These are phyloP conservation scores for Cardiospermum halicacabum DNA, from an alignment of 345 rosid species.

Conservation along the genomic window DNA sequence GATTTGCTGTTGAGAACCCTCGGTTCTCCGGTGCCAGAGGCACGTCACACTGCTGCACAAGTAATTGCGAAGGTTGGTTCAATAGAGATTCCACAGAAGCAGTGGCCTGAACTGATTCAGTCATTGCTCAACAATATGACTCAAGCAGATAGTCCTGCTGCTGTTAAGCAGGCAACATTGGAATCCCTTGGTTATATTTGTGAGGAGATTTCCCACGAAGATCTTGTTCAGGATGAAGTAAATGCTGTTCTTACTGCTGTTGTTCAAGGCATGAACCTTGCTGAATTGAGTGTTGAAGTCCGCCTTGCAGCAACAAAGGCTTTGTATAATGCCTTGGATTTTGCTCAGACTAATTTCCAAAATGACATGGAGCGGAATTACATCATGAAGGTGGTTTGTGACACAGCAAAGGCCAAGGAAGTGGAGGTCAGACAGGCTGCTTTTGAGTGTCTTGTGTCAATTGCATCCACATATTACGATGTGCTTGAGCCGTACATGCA, in stretches of 20 bases:
- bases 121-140: slow-evolving; percentile 73
- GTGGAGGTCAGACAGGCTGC: slow-evolving; percentile 82
- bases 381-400: slow-evolving; percentile 93
- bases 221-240: slow-evolving; percentile 86
- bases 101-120: slow-evolving; percentile 83
- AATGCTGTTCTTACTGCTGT: slow-evolving; percentile 91
- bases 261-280: slow-evolving; percentile 91
- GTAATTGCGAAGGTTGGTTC: slow-evolving; percentile 91
- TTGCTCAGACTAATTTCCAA: slow-evolving; percentile 90
- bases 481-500: slow-evolving; percentile 86
- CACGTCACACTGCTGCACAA: slow-evolving; percentile 84
- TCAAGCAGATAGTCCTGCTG: slow-evolving; percentile 48
- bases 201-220: slow-evolving; percentile 84
- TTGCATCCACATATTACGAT: slow-evolving; percentile 80
- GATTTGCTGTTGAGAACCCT: slow-evolving; percentile 66
- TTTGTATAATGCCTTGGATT: slow-evolving; percentile 75
- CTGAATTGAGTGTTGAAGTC: slow-evolving; percentile 67
- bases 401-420: slow-evolving; percentile 81
- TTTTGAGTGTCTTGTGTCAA: slow-evolving; percentile 95
- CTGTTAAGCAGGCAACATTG: slow-evolving; percentile 78
- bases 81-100: slow-evolving; percentile 86
- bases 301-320: slow-evolving; percentile 87
- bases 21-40: slow-evolving; percentile 61
- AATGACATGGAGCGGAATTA: slow-evolving; percentile 90
- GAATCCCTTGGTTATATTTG: slow-evolving; percentile 92